Evolutionary conservation across 345 rosid species (phyloP).

Genomic region (Physaria fendleri): DNA sequence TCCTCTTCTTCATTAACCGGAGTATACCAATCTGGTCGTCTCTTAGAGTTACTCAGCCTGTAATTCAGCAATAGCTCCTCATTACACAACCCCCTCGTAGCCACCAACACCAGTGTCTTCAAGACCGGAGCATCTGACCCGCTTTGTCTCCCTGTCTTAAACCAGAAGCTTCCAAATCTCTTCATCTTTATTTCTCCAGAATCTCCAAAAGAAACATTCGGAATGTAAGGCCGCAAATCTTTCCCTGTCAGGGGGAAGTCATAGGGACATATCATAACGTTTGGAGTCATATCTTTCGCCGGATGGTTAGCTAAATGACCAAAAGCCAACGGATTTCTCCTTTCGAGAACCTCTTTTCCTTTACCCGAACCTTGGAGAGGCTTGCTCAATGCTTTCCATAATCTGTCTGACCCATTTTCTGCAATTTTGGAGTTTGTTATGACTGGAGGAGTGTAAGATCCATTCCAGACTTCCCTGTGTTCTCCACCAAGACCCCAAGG

Average conservation of each 20-base stretch:
- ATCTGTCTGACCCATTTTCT: constrained; percentile 55
- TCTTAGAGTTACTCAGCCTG: too few relatives aligned
- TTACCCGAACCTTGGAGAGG: constrained; percentile 48
- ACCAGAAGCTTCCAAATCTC: too few relatives aligned
- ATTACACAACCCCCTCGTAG: too few relatives aligned
- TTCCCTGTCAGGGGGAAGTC: constrained; percentile 69
- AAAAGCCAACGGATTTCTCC: constrained; percentile 79
- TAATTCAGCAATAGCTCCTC: too few relatives aligned
- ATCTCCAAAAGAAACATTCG: constrained; percentile 60
- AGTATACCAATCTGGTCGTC: too few relatives aligned
- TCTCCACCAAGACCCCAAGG: constrained; percentile 87
- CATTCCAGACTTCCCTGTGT: constrained; percentile 65
- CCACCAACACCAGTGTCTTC: constrained; percentile 69
- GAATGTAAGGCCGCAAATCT: constrained; percentile 65
- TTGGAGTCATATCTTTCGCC: constrained; percentile 58
- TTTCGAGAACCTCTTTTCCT: constrained; percentile 52
- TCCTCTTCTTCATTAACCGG: too few relatives aligned
- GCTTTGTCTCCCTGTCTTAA: constrained; percentile 40
- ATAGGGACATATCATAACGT: constrained; percentile 82
- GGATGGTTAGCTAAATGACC: constrained; percentile 97
- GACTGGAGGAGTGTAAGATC: constrained; percentile 29
- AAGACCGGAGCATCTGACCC: constrained; percentile 38
- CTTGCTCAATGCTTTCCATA: constrained; percentile 71
- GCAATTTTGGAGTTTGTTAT: constrained; percentile 15
- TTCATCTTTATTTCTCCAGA: constrained; percentile 68